A percentile compares a stretch with the other conserved stretches of the same genome.
These are phyloP conservation scores for Sclerotinia trifoliorum DNA, from an alignment of 2,329 filamentous ascomycete species.

Conservation along the genomic window DNA sequence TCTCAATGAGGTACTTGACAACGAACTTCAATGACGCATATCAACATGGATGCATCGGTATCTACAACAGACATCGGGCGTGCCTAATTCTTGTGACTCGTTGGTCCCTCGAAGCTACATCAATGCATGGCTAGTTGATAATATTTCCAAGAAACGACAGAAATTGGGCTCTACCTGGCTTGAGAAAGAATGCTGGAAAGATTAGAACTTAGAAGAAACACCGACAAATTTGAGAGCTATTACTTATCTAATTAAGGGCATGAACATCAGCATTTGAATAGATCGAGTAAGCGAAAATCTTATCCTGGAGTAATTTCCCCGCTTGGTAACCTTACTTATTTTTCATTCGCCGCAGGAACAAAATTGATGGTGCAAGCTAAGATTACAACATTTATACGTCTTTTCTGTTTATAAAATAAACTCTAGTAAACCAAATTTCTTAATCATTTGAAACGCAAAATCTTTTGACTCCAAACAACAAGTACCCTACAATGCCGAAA, in stretches of 20 bases:
- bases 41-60: not conserved
- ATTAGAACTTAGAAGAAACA: not conserved
- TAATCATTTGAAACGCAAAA: not conserved
- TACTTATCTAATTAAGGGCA: not conserved
- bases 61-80: not conserved
- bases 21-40: not conserved
- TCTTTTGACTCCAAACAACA: not conserved
- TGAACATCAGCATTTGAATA: too few relatives aligned
- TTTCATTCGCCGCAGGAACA: not conserved
- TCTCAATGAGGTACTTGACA: not conserved
- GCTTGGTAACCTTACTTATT: not conserved
- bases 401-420: not conserved
- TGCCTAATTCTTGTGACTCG: fast-evolving
- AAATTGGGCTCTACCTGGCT: not conserved
- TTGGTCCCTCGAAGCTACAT: fast-evolving
- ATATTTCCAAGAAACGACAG: not conserved
- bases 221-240: not conserved
- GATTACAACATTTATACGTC: not conserved
- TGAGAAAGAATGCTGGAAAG: not conserved
- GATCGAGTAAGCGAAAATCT: too few relatives aligned
- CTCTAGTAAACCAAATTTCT: not conserved
- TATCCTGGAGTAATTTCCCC: not conserved
- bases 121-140: too few relatives aligned
- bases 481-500: not conserved
- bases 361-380: not conserved